phyloP scores from a whole-genome alignment of 73 alveolate species.

The Effrenium voratum region DNA sequence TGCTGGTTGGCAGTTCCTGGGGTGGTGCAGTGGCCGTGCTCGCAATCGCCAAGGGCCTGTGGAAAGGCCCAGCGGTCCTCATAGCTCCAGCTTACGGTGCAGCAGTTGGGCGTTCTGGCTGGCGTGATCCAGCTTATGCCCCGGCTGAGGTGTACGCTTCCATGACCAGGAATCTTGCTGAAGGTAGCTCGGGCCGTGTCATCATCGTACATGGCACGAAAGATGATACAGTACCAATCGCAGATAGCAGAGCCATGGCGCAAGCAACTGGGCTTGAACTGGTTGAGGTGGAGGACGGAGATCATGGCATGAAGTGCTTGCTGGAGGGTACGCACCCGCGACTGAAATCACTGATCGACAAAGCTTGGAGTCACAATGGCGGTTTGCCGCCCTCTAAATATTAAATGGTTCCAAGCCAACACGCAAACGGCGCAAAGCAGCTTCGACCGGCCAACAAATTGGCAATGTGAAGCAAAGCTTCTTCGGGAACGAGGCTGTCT shows the following conservation, averaged over 20 bases:
- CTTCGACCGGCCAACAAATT: no score
- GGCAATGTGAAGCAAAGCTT: no score
- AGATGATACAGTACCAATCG: slow-evolving; percentile 67
- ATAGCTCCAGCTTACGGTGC: slow-evolving; percentile 71
- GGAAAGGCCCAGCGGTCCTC: slow-evolving; percentile 65
- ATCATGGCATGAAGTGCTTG: slow-evolving; percentile 74
- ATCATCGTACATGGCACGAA: slow-evolving; percentile 59
- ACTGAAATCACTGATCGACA: slow-evolving; percentile 16
- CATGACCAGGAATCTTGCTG: not conserved
- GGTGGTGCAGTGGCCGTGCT: slow-evolving; percentile 81
- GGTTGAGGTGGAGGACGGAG: slow-evolving; percentile 47
- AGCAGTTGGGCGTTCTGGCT: not conserved
- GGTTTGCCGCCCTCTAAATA: no score
- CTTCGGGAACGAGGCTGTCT: no score
- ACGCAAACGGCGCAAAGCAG: no score
- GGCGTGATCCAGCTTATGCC: not conserved
- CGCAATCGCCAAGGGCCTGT: slow-evolving; percentile 63
- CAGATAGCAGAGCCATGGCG: slow-evolving; percentile 68
- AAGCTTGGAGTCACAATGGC: no score
- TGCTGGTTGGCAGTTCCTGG: slow-evolving; percentile 75
- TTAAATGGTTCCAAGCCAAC: no score
- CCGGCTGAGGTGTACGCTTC: slow-evolving; percentile 4
- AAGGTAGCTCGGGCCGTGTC: not conserved
- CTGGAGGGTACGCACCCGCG: slow-evolving; percentile 24
- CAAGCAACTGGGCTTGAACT: slow-evolving; percentile 14